Base-by-base conservation (phyloP, 495 filamentous ascomycete species). In the Amniculicola lignicola region DNA sequence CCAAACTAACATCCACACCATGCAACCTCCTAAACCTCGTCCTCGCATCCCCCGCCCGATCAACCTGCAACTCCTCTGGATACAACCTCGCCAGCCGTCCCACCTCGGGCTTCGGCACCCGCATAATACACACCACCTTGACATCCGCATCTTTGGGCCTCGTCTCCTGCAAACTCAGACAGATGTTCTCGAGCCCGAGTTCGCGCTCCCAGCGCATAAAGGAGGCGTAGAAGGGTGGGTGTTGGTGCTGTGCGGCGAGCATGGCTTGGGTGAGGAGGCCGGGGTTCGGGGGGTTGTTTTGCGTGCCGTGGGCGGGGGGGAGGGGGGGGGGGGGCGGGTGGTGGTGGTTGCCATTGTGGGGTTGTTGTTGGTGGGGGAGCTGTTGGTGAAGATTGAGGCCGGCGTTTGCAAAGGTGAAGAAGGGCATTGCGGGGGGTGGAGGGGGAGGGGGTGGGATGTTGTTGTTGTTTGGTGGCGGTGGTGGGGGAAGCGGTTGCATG, bases 141-240 rank as follows among this genome's bases (percentile, higher is more conserved):
- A 59, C 40, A n/a, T 62, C 59, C 3, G 50, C 44, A 3, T 60
- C 53, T 2, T 18, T 22, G 5, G 49, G 54, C 4, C 54, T 37
- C 24, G 52, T 59, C 15, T 51, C 59, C 23, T 60, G 44, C 1
- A 66, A 47, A 5, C 27, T 41, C 9, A 66, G 44, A 38, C 49
- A 59, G 31, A 66, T 36, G 21, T 44, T 42, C 45, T 59, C 51
- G 33, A 66, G 48, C 14, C 63, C 55, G 14, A 50, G 31, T 37
- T 66, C 63, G 40, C 56, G 54, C 54, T 61, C 50, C 58, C 58
- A 65, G 47, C 58, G 58, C 16, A 54, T 45, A 42, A 61, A 62
- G 28, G 28, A 23, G 23, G 53, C 39, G 48, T 51, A 33, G 33
- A 47, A 51, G 25, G 52, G 25, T 4, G n/a, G 19, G 6, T 33